Base-by-base conservation (phyloP, 2,329 filamentous ascomycete species). In the Teratosphaeria zuluensis region DNA sequence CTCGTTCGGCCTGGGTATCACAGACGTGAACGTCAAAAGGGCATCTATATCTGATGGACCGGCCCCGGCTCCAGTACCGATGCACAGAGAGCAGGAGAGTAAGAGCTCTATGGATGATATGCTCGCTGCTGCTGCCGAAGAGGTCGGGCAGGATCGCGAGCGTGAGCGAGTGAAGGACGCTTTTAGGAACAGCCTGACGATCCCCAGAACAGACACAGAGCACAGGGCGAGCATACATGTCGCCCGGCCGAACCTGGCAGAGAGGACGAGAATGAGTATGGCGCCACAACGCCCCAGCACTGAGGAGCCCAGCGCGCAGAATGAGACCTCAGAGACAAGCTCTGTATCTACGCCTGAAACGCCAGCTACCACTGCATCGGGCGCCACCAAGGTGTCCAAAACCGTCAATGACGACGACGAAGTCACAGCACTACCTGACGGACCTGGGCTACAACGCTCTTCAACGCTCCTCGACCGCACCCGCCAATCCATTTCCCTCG, bases 401-500 rank as follows among this genome's bases (percentile, higher is more conserved):
- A 31, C 54, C 6, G 53, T 31, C 6, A 12, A 48, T 9, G 19
- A 32, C 9, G 14, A 6, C 19, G 53, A 28, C 56, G 28, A 35
- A 35, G 12, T 46, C 28, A 12, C 51, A 32, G 16, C 19, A 42
- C 16, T 55, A 5, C 5, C 33, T 6, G 11, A 42, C n/a, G n/a
- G 14, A 48, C 28, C 16, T 21, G 24, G 8, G 4, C 16, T 48
- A 8, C 16, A 54, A 51, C 31, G 51, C 33, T 21, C 21, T 33
- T 58, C 66, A n/a, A 77, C 86, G 0, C 80, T 94, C 0, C 81
- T 87, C 3, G 90, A 95, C 68, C 86, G 91, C 54, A 95, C 92
- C 0, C 84, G 88, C 19, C 80, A 90, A 57, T 91, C 89, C 19
- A 92, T 96, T 85, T 84, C 86, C 0, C 79, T 84, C 2, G 77